Percentiles rank a stretch among this genome's conserved stretches.
phyloP scores from a whole-genome alignment of 2,329 filamentous ascomycete species.

The Coniochaeta prunicola region DNA sequence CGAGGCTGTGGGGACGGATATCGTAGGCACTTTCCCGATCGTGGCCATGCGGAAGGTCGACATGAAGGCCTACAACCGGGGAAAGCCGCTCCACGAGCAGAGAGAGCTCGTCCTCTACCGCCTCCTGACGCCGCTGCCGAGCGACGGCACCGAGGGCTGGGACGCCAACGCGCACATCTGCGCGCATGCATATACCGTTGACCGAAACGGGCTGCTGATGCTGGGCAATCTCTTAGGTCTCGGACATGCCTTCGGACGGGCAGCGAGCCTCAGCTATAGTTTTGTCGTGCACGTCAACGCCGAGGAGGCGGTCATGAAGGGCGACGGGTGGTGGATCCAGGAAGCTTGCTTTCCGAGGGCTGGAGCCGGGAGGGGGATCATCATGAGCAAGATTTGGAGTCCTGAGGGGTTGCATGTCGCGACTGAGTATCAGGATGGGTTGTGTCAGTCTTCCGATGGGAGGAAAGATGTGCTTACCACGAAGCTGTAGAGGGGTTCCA shows the following conservation, averaged over 20 bases:
- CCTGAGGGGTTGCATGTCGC: slow-evolving; percentile 44
- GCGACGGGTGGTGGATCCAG: slow-evolving; percentile 43
- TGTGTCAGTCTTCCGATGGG: slow-evolving; percentile 11
- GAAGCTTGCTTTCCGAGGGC: slow-evolving; percentile 42
- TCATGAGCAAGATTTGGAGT: slow-evolving; percentile 47
- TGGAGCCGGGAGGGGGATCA: slow-evolving; percentile 35
- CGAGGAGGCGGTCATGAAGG: slow-evolving; percentile 37
- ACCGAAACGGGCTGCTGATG: slow-evolving; percentile 49
- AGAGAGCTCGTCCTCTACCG: slow-evolving; percentile 44
- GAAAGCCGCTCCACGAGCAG: slow-evolving; percentile 32
- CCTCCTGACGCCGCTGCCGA: slow-evolving; percentile 33
- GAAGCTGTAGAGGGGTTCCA: background rate
- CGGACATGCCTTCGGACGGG: slow-evolving; percentile 30
- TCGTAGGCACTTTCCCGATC: slow-evolving; percentile 37
- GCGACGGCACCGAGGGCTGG: slow-evolving; percentile 12
- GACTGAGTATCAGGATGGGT: slow-evolving; percentile 46
- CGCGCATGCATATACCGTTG: slow-evolving; percentile 42
- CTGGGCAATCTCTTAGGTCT: slow-evolving; percentile 40
- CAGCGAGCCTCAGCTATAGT: slow-evolving; percentile 41
- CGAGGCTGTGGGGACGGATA: slow-evolving; percentile 24
- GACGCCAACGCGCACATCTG: slow-evolving; percentile 35
- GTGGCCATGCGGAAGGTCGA: slow-evolving; percentile 50
- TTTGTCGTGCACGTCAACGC: slow-evolving; percentile 46
- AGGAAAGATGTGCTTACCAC: background rate
- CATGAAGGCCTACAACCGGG: slow-evolving; percentile 36